Percentiles rank a stretch among this genome's conserved stretches.
phyloP scores from a whole-genome alignment of 1,284 basidiomycete species.

The Leccinum insolens region DNA sequence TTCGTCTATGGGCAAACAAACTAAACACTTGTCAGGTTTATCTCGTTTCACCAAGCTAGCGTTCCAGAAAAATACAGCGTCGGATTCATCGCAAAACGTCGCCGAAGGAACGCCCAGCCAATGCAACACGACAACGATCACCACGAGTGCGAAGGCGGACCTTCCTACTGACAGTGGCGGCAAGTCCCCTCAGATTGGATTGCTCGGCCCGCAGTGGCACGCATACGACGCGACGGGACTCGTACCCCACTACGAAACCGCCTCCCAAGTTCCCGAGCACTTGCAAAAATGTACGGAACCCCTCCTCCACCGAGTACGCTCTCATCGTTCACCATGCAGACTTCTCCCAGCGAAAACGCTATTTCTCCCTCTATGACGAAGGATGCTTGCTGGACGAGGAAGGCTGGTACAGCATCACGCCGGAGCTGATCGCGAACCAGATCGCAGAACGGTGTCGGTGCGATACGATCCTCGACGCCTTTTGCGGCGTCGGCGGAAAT shows the following conservation, averaged over 20 bases:
- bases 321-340: constrained; percentile 50
- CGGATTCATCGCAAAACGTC: constrained; percentile 11
- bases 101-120: neutral
- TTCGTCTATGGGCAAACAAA: constrained; percentile 39
- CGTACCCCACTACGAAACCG: constrained; percentile 67
- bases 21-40: constrained; percentile 51
- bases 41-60: constrained; percentile 51
- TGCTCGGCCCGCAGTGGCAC: neutral
- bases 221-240: constrained; percentile 68
- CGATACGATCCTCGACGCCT: constrained; percentile 87
- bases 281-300: constrained; percentile 77
- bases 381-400: constrained; percentile 84
- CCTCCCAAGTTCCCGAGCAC: constrained; percentile 70
- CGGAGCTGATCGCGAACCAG: constrained; percentile 87
- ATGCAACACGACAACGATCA: neutral
- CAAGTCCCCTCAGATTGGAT: neutral
- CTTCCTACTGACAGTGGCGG: neutral
- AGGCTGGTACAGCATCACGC: constrained; percentile 98
- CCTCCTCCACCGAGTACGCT: neutral
- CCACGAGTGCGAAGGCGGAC: neutral
- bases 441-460: constrained; percentile 92
- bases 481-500: constrained; percentile 98
- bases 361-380: constrained; percentile 79
- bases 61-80: constrained; percentile 33
- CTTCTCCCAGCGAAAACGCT: constrained; percentile 80